A percentile compares a stretch with the other conserved stretches of the same genome.
phyloP scores from a whole-genome alignment of 345 rosid genomes.

The Anastatica hierochuntica region DNA sequence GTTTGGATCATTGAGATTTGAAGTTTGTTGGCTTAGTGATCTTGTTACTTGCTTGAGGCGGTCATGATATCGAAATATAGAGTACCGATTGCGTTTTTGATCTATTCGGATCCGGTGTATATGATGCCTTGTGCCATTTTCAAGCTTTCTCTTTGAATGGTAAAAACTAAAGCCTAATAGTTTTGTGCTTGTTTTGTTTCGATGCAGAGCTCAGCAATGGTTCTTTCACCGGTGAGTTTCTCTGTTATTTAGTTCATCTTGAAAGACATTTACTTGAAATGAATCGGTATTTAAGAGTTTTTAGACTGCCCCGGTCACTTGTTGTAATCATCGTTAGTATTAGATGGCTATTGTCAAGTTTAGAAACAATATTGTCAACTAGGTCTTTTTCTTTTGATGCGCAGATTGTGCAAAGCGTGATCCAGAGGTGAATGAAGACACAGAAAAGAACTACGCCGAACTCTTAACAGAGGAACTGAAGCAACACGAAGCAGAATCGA shows the following conservation, averaged over 20 bases:
- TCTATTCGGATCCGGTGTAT: too few species aligned
- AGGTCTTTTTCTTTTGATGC: too few species aligned
- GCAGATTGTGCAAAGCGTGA: constrained; percentile 79
- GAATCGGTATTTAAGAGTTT: background rate
- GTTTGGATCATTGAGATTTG: background rate
- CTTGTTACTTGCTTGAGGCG: too few species aligned
- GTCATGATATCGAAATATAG: too few species aligned
- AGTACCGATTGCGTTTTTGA: too few species aligned
- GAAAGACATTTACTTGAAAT: background rate
- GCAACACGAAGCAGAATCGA: constrained; percentile 61
- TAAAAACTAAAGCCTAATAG: too few species aligned
- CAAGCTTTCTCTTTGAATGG: background rate
- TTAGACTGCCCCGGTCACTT: background rate
- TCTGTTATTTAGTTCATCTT: too few species aligned
- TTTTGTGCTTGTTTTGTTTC: constrained; percentile 9
- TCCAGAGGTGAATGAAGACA: constrained; percentile 77
- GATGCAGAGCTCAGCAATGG: constrained; percentile 69
- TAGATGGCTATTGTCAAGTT: too few species aligned
- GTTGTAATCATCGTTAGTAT: too few species aligned
- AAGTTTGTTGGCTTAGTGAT: background rate
- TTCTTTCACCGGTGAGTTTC: constrained; percentile 60
- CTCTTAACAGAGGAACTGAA: constrained; percentile 73
- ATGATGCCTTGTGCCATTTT: background rate
- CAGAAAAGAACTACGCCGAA: constrained; percentile 74
- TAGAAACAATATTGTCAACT: too few species aligned